Evolutionary conservation across 2,329 filamentous ascomycete genomes (phyloP).

Genomic region (Calonectria pseudoreteaudii): DNA sequence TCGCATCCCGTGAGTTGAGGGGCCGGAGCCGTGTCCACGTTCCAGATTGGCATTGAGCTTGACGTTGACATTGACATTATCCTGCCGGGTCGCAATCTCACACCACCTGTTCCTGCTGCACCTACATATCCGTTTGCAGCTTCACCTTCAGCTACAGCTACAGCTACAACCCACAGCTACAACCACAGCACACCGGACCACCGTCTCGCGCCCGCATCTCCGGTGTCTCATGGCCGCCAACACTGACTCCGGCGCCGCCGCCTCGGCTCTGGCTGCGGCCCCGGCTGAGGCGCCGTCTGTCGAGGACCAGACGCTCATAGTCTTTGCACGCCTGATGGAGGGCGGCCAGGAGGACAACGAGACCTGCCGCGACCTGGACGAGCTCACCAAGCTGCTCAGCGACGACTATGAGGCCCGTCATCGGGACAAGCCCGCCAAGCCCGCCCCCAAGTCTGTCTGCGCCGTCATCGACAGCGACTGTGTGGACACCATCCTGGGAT

Average conservation of each 20-base stretch:
- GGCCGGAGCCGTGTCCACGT: constrained; percentile 8
- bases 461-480: constrained; percentile 78
- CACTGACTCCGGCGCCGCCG: constrained; percentile 20
- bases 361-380: constrained; percentile 69
- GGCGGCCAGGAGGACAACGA: constrained; percentile 86
- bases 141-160: background rate
- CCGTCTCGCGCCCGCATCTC: background rate
- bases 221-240: constrained; percentile 27
- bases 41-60: background rate
- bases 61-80: background rate
- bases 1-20: constrained; percentile 8
- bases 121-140: background rate
- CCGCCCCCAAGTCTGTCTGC: constrained; percentile 63
- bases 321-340: constrained; percentile 91
- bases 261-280: background rate
- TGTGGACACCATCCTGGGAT: constrained; percentile 87
- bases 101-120: background rate
- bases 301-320: constrained; percentile 77
- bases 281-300: constrained; percentile 46
- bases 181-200: background rate
- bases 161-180: background rate
- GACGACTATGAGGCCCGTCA: constrained; percentile 62
- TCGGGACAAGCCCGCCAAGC: constrained; percentile 48
- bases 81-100: background rate
- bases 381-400: constrained; percentile 69